Conservation (phyloP, 768 basidiomycete genomes). For the Chiua virens region DNA sequence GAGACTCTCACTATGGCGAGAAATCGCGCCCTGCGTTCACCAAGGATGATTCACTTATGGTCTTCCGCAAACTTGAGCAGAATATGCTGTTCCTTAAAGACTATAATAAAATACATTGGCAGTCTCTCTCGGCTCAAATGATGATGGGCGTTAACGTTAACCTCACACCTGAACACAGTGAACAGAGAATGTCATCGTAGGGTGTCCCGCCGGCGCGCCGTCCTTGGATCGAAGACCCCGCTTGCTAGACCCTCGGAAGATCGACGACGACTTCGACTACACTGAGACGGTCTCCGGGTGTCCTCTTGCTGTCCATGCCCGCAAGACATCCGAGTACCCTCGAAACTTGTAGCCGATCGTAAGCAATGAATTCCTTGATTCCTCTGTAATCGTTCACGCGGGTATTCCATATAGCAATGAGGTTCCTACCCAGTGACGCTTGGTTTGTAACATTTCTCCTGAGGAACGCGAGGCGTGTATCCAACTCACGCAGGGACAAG, state of each 20-base stretch:
- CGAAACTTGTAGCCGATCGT: slow-evolving; percentile 30
- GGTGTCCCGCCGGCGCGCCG: slow-evolving; percentile 45
- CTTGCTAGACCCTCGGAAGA: slow-evolving; percentile 37
- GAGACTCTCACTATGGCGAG: slow-evolving; percentile 33
- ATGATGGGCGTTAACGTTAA: slow-evolving; percentile 2
- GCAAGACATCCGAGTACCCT: slow-evolving; percentile 49
- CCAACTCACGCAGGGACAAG: background rate
- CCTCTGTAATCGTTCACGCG: slow-evolving; percentile 29
- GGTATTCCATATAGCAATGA: slow-evolving; percentile 39
- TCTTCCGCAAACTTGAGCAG: slow-evolving; percentile 51
- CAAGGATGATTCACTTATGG: slow-evolving; percentile 51
- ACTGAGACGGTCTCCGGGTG: slow-evolving; percentile 21
- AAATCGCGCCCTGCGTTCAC: slow-evolving; percentile 41
- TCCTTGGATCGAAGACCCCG: slow-evolving; percentile 44
- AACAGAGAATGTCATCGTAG: background rate
- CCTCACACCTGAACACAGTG: slow-evolving; percentile 29
- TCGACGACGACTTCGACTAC: slow-evolving; percentile 45
- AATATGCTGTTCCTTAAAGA: slow-evolving; percentile 41
- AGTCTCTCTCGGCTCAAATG: slow-evolving; percentile 24
- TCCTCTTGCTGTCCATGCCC: slow-evolving; percentile 49
- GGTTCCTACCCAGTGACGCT: too few species aligned
- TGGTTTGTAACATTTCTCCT: slow-evolving; percentile 6
- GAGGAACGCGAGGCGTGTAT: too few species aligned
- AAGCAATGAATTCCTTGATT: slow-evolving; percentile 18
- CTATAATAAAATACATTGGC: slow-evolving; percentile 45